Evolutionary conservation across 1,139 yeast genomes (phyloP).

Genomic region (Suzukiozyma palmioleophila): DNA sequence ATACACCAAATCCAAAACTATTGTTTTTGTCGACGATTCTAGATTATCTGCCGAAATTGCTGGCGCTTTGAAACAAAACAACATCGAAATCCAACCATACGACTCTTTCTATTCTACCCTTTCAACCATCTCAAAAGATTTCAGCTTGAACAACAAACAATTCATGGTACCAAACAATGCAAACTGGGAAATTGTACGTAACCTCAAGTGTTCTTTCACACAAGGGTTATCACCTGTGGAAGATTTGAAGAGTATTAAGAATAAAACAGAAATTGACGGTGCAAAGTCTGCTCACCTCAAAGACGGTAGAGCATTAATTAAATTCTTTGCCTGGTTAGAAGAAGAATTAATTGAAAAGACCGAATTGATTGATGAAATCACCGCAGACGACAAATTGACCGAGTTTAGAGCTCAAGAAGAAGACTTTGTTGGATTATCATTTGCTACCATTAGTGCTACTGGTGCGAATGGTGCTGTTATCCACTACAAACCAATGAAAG

Average conservation of each 20-base stretch:
- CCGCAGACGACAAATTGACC: slow-evolving; percentile 68
- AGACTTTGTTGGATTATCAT: slow-evolving; percentile 77
- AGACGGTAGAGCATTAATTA: slow-evolving; percentile 80
- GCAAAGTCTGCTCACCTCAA: slow-evolving; percentile 75
- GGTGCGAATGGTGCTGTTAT: slow-evolving; percentile 93
- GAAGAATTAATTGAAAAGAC: slow-evolving; percentile 50
- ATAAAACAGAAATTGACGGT: slow-evolving; percentile 66
- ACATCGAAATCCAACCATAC: slow-evolving; percentile 50
- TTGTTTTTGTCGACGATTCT: slow-evolving; percentile 46
- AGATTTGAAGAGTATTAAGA: slow-evolving; percentile 74
- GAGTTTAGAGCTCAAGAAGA: slow-evolving; percentile 59
- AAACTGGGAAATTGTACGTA: slow-evolving; percentile 78
- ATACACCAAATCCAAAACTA: slow-evolving; percentile 44
- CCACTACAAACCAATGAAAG: slow-evolving; percentile 70
- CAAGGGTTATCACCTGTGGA: slow-evolving; percentile 63
- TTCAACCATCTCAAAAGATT: slow-evolving; percentile 35
- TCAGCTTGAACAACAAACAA: slow-evolving; percentile 34
- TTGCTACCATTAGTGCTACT: slow-evolving; percentile 87
- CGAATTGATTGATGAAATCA: slow-evolving; percentile 68
- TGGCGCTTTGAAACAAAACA: slow-evolving; percentile 30
- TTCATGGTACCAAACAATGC: slow-evolving; percentile 62
- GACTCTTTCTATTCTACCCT: slow-evolving; percentile 53
- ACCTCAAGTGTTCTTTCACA: slow-evolving; percentile 37
- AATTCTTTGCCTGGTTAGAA: slow-evolving; percentile 87
- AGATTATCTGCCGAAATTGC: slow-evolving; percentile 28